Base-by-base conservation (phyloP, 495 filamentous ascomycete species). In the Neurospora sp. region DNA sequence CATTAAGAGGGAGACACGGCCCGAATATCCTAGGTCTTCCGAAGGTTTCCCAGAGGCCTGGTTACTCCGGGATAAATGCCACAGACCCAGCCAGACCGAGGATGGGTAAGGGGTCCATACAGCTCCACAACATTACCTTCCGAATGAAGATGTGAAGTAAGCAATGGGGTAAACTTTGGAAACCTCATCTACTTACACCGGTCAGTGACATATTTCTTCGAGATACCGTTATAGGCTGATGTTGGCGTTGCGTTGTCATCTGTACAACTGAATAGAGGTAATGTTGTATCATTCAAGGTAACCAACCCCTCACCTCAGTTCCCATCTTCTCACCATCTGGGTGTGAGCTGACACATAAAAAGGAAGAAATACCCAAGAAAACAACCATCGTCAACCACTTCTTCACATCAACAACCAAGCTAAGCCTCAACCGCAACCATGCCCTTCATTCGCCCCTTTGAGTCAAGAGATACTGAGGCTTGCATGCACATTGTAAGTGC, bases 371-470 rank as follows among this genome's bases (percentile, higher is more conserved):
- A 4, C 22, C 22, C 22, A 7, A 16, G 16, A 31, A 2, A 27
- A 16, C 1, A 31, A 27, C 20, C 10, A 7, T 16, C 22, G 12
- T 16, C 11, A 7, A 14, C 53, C 1, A 66, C 53, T 16, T 16
- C 14, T 14, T 35, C 27, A 9, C 3, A 18, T 37, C 27, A 66
- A 37, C 27, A 61, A 61, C 11, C 7, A 14, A 66, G 53, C 6
- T 35, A 37, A n/a, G 8, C 44, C 39, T 31, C 48, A 3, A 37
- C 35, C 41, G 9, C 27, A 11, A 53, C 68, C 69, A 82, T 82
- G 81, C 78, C 81, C 3, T 81, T 82, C 76, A 80, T 83, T 37
- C 78, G 81, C 69, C 77, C 75, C 3, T 82, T 78, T 61, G 66
- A 73, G 22, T 71, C 76, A 4, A 69, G 76, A 40, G 82, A 84